A percentile compares a stretch with the other conserved stretches of the same genome.
These are phyloP conservation scores for Claviceps lovelessii DNA, from an alignment of 2,329 filamentous ascomycete genomes.

Conservation along the genomic window DNA sequence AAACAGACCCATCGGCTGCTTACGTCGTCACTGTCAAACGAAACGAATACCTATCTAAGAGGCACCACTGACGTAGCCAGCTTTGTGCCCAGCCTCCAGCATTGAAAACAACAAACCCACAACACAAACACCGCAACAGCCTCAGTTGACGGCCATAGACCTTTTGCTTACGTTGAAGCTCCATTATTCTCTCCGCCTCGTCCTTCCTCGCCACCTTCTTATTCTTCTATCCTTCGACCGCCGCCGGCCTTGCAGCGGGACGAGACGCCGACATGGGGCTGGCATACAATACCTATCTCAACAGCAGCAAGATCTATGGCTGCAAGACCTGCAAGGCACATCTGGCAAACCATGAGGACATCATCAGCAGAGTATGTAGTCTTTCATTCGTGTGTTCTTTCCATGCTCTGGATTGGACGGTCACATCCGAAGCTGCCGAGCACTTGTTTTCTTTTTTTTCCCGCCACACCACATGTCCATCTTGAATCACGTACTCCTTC, in stretches of 20 bases:
- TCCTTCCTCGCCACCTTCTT: no score
- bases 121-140: neutral
- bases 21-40: neutral
- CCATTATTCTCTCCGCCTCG: neutral
- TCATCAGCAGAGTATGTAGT: conserved; percentile 63
- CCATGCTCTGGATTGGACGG: neutral
- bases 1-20: neutral
- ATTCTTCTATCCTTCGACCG: neutral
- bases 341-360: conserved; percentile 87
- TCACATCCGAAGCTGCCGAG: neutral
- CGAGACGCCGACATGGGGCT: conserved; percentile 52
- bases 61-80: neutral
- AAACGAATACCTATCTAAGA: neutral
- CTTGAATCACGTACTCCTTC: neutral
- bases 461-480: neutral
- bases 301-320: conserved; percentile 74
- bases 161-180: neutral
- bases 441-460: neutral
- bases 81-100: neutral
- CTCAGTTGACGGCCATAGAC: neutral
- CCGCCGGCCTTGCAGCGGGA: neutral
- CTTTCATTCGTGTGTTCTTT: neutral
- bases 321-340: conserved; percentile 95
- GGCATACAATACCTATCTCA: conserved; percentile 82
- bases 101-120: neutral